Percentiles rank a stretch among this genome's conserved stretches.
These are phyloP conservation scores for Termitomyces sp. DNA, from an alignment of 768 basidiomycete genomes.

Conservation along the genomic window DNA sequence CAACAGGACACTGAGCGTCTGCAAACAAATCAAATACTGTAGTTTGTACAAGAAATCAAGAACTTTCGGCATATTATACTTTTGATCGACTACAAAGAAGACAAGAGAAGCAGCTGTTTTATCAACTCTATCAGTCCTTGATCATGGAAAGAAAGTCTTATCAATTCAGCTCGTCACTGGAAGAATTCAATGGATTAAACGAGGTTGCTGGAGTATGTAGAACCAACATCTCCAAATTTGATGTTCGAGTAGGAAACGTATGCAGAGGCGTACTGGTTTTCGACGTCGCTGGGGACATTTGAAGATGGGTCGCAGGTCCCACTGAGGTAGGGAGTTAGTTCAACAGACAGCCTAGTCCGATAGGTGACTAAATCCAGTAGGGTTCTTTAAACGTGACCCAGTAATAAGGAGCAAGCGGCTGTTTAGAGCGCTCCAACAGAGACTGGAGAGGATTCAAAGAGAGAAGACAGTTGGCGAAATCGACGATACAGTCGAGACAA, in stretches of 20 bases:
- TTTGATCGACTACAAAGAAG: neutral
- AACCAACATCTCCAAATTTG: neutral
- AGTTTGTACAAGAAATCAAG: neutral
- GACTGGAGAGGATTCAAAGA: too few species aligned
- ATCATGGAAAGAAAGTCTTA: neutral
- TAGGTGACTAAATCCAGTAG: too few species aligned
- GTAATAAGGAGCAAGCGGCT: too few species aligned
- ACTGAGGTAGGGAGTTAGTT: too few species aligned
- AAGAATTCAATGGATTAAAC: neutral
- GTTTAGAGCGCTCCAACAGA: too few species aligned
- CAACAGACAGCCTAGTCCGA: too few species aligned
- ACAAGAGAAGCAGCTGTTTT: neutral
- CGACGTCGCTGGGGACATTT: neutral
- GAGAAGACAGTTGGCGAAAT: too few species aligned
- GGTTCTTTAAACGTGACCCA: too few species aligned
- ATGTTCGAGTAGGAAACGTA: neutral
- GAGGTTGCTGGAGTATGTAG: neutral
- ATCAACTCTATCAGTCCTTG: neutral
- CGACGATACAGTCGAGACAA: too few species aligned
- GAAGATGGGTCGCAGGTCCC: neutral
- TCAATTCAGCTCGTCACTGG: too few species aligned
- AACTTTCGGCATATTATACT: neutral
- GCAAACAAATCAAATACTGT: too few species aligned
- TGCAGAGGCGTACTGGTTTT: neutral
- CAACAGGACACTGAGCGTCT: too few species aligned